Percentiles rank a stretch among this genome's conserved stretches.
These are phyloP conservation scores for Carpinus viminea DNA, from an alignment of 306 rosid species.

Conservation along the genomic window DNA sequence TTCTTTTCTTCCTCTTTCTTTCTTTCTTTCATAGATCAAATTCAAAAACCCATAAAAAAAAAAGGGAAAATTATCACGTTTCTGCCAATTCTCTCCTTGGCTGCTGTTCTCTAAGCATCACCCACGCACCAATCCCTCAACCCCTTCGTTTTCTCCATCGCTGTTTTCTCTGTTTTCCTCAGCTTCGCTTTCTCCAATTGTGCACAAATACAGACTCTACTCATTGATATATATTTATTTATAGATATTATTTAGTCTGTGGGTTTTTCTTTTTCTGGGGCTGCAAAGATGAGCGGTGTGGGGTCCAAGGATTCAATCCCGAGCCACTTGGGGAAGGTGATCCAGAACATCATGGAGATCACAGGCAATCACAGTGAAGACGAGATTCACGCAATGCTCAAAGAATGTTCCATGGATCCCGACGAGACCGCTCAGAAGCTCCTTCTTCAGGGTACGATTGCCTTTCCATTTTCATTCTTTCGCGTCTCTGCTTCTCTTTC, in stretches of 20 bases:
- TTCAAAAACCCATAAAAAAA: constrained; percentile 40
- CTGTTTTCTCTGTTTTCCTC: constrained; percentile 12
- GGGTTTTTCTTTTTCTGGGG: constrained; percentile 28
- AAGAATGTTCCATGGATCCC: constrained; percentile 98
- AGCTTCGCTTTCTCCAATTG: constrained; percentile 2
- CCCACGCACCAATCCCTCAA: constrained; percentile 29
- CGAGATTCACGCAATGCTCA: constrained; percentile 93
- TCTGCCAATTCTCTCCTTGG: constrained; percentile 15
- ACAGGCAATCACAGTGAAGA: constrained; percentile 79
- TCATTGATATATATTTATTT: constrained; percentile 3
- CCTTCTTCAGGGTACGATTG: constrained; percentile 73
- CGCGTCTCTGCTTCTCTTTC: constrained; percentile 4
- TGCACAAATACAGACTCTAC: background rate
- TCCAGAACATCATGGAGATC: constrained; percentile 88
- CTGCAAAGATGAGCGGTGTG: constrained; percentile 62
- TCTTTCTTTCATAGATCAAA: constrained; percentile 46
- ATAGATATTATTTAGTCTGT: constrained; percentile 10
- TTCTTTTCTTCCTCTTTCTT: constrained; percentile 11
- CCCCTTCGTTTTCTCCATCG: constrained; percentile 19
- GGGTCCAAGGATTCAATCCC: constrained; percentile 94
- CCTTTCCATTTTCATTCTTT: background rate
- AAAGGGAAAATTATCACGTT: background rate
- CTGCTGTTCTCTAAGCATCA: constrained; percentile 31
- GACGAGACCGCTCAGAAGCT: constrained; percentile 91
- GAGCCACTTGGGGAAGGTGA: constrained; percentile 58